These are phyloP conservation scores for Epichloe elymi DNA, from an alignment of 2,329 filamentous ascomycete species.

Conservation along the genomic window DNA sequence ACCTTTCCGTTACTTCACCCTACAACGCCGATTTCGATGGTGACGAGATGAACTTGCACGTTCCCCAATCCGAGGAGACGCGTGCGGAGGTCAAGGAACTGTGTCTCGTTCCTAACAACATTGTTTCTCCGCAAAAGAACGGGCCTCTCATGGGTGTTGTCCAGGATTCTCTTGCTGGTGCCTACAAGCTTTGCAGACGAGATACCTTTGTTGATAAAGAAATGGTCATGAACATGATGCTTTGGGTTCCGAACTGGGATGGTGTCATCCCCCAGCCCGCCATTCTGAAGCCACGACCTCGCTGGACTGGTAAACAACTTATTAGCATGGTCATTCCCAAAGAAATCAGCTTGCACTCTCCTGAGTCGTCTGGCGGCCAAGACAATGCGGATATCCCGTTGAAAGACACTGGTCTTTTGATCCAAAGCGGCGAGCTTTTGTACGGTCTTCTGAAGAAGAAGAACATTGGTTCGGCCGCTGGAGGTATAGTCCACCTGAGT, in stretches of 20 bases:
- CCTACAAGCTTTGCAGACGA: conserved; percentile 90
- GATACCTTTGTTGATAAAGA: conserved; percentile 86
- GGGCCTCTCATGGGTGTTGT: conserved; percentile 98
- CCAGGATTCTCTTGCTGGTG: conserved; percentile 90
- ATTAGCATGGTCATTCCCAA: conserved; percentile 83
- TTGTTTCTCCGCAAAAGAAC: conserved; percentile 95
- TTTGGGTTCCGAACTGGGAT: conserved; percentile 98
- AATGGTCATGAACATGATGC: conserved; percentile 88
- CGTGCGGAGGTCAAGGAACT: conserved; percentile 88
- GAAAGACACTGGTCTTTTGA: conserved; percentile 65
- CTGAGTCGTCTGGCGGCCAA: conserved; percentile 29
- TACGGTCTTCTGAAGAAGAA: conserved; percentile 91
- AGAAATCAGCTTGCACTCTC: conserved; percentile 67
- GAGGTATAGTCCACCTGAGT: conserved; percentile 88
- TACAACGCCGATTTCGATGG: conserved; percentile 99
- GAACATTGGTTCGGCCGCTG: conserved; percentile 75
- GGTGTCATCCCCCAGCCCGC: conserved; percentile 84
- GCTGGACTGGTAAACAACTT: conserved; percentile 98
- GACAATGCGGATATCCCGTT: conserved; percentile 45
- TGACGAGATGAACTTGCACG: conserved; percentile 99
- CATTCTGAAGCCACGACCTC: conserved; percentile 82
- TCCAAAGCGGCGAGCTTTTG: conserved; percentile 79
- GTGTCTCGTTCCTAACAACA: conserved; percentile 95
- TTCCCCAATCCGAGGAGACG: conserved; percentile 93
- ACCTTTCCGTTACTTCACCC: conserved; percentile 91